A percentile compares a stretch with the other conserved stretches of the same genome.
phyloP scores from a whole-genome alignment of 1,284 basidiomycete species.

The Leccinum pachyderme region DNA sequence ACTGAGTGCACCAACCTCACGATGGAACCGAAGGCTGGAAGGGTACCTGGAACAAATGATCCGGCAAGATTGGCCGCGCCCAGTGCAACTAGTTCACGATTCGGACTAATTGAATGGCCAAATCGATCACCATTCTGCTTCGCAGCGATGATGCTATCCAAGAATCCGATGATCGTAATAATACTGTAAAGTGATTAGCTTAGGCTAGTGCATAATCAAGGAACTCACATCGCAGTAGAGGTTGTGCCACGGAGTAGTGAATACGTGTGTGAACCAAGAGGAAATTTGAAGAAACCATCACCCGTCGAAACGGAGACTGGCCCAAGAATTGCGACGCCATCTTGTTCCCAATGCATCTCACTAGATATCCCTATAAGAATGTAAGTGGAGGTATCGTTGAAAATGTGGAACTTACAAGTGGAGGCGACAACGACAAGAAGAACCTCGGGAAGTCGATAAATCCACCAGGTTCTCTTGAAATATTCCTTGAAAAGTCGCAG shows the following conservation, averaged over 20 bases:
- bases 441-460: constrained; percentile 85
- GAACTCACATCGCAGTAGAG: constrained; percentile 69
- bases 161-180: constrained; percentile 72
- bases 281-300: constrained; percentile 63
- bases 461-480: constrained; percentile 54
- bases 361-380: constrained; percentile 60
- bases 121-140: constrained; percentile 85
- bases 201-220: neutral
- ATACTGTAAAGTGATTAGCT: constrained; percentile 42
- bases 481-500: constrained; percentile 52
- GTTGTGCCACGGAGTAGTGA: constrained; percentile 73
- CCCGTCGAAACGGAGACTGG: constrained; percentile 63
- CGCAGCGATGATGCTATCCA: constrained; percentile 83
- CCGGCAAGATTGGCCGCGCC: constrained; percentile 78
- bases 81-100: constrained; percentile 88
- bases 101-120: constrained; percentile 87
- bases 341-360: constrained; percentile 70
- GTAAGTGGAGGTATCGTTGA: neutral
- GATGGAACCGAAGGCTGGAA: constrained; percentile 88
- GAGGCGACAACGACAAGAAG: constrained; percentile 73
- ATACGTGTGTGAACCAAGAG: constrained; percentile 57
- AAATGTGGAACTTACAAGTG: constrained; percentile 56
- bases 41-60: constrained; percentile 80
- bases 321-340: constrained; percentile 83
- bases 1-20: constrained; percentile 53